Evolutionary conservation across 352 stramenopile genomes (phyloP).

Genomic region (Globisporangium orthogonon): DNA sequence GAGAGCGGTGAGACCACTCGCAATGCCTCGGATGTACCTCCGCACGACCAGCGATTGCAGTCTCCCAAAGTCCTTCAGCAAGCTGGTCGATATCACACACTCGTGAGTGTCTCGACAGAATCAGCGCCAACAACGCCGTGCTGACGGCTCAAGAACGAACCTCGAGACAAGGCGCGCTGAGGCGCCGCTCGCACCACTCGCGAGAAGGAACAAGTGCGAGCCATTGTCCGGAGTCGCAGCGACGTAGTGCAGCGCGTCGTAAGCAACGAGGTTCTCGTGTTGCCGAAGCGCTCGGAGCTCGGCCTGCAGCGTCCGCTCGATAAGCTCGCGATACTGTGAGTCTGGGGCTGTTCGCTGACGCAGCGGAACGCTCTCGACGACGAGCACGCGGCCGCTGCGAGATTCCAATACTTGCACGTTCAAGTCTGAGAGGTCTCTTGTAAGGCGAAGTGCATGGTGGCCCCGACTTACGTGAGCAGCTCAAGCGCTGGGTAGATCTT

Average conservation of each 20-base stretch:
- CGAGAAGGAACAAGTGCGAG: not conserved
- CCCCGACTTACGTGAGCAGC: conserved; percentile 13
- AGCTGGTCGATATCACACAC: not conserved
- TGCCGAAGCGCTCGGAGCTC: not conserved
- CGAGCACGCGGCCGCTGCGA: conserved; percentile 8
- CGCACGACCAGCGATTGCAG: conserved; percentile 29
- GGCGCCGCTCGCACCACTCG: not conserved
- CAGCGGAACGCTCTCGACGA: conserved; percentile 9
- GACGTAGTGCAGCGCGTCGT: conserved; percentile 6
- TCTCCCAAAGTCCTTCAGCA: conserved; percentile 22
- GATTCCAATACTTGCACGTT: too few species aligned
- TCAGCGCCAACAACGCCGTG: too few species aligned
- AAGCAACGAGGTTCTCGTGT: conserved; percentile 3
- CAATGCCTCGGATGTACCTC: conserved; percentile 24
- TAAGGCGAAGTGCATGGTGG: too few species aligned
- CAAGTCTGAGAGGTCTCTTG: too few species aligned
- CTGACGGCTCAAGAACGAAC: conserved; percentile 1
- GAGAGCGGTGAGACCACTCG: conserved; percentile 20
- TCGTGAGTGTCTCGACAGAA: too few species aligned
- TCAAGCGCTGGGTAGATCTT: conserved; percentile 30
- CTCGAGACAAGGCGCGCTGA: conserved; percentile 2
- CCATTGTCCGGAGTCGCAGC: too few species aligned
- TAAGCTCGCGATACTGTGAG: not conserved
- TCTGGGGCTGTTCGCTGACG: not conserved
- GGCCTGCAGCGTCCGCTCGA: conserved; percentile 2